Conservation (phyloP, 345 rosid genomes). For the Dovyalis caffra region DNA sequence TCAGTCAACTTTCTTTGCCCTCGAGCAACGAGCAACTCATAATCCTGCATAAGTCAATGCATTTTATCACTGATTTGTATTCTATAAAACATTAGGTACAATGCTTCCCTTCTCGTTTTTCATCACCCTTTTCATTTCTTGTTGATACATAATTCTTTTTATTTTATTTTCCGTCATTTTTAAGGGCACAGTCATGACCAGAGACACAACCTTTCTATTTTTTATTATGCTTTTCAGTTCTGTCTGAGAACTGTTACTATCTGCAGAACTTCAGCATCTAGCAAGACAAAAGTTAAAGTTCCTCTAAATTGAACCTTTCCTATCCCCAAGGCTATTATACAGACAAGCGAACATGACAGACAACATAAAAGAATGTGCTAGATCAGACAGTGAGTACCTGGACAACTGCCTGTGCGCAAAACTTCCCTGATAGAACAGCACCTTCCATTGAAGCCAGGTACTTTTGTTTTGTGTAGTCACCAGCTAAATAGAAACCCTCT, state of each 20-base stretch:
- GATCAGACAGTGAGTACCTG: constrained; percentile 46
- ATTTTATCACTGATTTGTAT: not conserved
- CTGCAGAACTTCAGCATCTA: not conserved
- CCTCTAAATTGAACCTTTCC: not conserved
- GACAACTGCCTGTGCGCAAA: constrained; percentile 77
- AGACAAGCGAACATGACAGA: not conserved
- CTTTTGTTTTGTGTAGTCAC: constrained; percentile 95
- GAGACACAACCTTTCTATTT: not conserved
- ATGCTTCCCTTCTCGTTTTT: not conserved
- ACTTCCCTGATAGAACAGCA: constrained; percentile 90
- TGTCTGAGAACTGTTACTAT: not conserved
- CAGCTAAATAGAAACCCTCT: constrained; percentile 83
- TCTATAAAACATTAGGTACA: not conserved
- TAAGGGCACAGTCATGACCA: not conserved
- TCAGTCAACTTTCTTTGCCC: constrained; percentile 43
- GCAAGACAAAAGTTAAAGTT: not conserved
- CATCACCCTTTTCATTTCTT: not conserved
- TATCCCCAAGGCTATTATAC: not conserved
- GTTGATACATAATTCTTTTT: not conserved
- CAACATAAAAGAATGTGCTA: not conserved
- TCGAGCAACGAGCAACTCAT: constrained; percentile 40
- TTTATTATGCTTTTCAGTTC: too few relatives aligned
- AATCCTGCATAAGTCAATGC: constrained; percentile 46
- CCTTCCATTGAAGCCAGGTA: constrained; percentile 99
- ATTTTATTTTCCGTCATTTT: not conserved